Conservation (phyloP, 2,329 filamentous ascomycete species). For the Fusarium virguliforme region DNA sequence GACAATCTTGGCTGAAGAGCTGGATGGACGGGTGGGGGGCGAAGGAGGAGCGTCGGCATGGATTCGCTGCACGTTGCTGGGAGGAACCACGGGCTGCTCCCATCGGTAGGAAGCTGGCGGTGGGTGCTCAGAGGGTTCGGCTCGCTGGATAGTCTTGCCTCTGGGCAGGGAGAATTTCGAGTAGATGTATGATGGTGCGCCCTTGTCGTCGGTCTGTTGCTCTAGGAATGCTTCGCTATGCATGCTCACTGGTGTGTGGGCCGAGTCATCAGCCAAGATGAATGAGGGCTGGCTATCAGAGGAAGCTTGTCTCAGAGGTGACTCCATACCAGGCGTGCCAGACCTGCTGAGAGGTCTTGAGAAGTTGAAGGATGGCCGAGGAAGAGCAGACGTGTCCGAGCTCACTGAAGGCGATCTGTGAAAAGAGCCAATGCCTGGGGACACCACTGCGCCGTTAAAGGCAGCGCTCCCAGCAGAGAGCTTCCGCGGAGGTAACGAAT, state of each 20-base stretch:
- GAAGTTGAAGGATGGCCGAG: constrained; percentile 90
- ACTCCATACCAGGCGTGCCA: constrained; percentile 72
- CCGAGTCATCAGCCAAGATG: constrained; percentile 74
- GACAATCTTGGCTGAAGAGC: constrained; percentile 63
- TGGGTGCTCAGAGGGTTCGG: constrained; percentile 71
- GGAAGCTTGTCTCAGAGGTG: constrained; percentile 74
- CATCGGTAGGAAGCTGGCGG: constrained; percentile 72
- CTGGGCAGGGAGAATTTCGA: constrained; percentile 88
- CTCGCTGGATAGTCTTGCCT: constrained; percentile 83
- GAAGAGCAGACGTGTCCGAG: constrained; percentile 83
- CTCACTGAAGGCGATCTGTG: constrained; percentile 87
- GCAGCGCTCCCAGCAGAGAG: constrained; percentile 79
- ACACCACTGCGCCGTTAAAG: constrained; percentile 62
- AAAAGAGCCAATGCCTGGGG: constrained; percentile 74
- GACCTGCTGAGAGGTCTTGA: constrained; percentile 88
- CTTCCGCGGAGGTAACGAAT: constrained; percentile 81
- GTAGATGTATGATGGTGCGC: constrained; percentile 85
- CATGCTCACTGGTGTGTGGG: constrained; percentile 80
- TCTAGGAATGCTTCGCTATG: constrained; percentile 79
- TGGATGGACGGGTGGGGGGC: constrained; percentile 73
- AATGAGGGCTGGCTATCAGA: constrained; percentile 79
- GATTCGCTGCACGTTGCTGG: constrained; percentile 62
- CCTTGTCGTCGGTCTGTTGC: constrained; percentile 64
- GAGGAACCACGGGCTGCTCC: constrained; percentile 68
- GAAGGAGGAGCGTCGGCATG: constrained; percentile 70